Evolutionary conservation across 108 stramenopile species (phyloP), one percentile per base, ranked within the genome.

Genomic region (Skeletonema menzelii): DNA sequence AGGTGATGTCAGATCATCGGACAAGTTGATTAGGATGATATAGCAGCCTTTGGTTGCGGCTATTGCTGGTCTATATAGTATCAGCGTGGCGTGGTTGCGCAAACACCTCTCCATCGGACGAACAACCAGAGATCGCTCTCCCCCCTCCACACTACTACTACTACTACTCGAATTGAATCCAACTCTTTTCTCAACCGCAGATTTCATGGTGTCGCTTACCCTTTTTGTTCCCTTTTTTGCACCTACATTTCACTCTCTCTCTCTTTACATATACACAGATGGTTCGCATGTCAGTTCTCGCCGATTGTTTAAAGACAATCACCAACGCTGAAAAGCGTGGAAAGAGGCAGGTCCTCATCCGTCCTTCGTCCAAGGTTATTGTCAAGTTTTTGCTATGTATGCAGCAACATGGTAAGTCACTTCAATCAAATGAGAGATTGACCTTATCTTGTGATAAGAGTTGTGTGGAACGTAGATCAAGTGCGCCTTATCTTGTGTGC

Each of bases 271-370:
- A 30, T 31, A 24, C 12, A 26, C 59, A 92, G 86, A 99, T 99
- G 99, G 98, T 98, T 83, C 97, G 97, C 82, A 99, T 99, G 98
- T 94, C 91, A 62, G 98, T 99, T 72, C 90, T 99, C 69, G 99
- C 99, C 76, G 99, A 99, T 88, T 96, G 95, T 86, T 93, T 99
- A 37, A 99, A 99, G 88, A 98, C 98, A 77, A 96, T 99, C 85
- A 95, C 96, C 85, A 99, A 99, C 91, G 99, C 99, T 55, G 99
- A 99, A 84, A 99, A 99, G 94, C 98, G 98, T 72, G 99, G 99
- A 74, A 97, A 99, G 82, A 76, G 97, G 66, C 99, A 99, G 85
- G 98, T 99, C 28, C 83, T 99, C 61, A 94, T 99, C 86, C 96
- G 99, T 42, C 99, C 99, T 55, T 96, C 91, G 49, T 97, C 97